phyloP scores from a whole-genome alignment of 2,329 filamentous ascomycete species.

The Drechslera avenae region DNA sequence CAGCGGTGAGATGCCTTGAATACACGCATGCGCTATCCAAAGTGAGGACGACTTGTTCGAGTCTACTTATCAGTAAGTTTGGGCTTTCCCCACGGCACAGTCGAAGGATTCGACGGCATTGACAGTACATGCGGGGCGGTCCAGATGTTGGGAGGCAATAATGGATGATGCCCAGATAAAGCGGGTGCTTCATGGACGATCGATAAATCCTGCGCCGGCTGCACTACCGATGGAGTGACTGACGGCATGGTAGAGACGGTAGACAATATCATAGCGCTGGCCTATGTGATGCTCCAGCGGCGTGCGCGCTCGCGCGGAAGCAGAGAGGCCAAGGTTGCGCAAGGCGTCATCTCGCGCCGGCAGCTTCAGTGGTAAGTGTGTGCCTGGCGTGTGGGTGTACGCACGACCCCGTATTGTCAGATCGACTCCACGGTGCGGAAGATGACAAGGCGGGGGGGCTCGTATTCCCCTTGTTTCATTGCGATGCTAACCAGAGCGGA shows the following conservation, averaged over 20 bases:
- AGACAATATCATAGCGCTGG: constrained; percentile 67
- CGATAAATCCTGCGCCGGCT: constrained; percentile 10
- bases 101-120: constrained; percentile 11
- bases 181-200: constrained; percentile 25
- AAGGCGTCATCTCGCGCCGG: constrained; percentile 60
- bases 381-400: constrained; percentile 30
- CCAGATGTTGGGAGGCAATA: constrained; percentile 12
- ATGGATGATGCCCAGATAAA: constrained; percentile 19
- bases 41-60: constrained; percentile 60
- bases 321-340: constrained; percentile 33
- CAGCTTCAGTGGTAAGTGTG: constrained; percentile 67
- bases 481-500: constrained; percentile 24
- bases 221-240: constrained; percentile 20
- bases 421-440: constrained; percentile 19
- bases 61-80: constrained; percentile 64
- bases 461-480: constrained; percentile 11
- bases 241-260: constrained; percentile 62
- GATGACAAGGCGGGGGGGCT: constrained; percentile 28
- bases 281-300: constrained; percentile 67
- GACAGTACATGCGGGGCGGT: constrained; percentile 13
- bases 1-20: constrained; percentile 73
- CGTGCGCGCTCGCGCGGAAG: constrained; percentile 50
- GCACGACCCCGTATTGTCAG: constrained; percentile 14
- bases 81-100: constrained; percentile 8
- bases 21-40: constrained; percentile 65